These are phyloP conservation scores for Gossypium lobatum DNA, from an alignment of 441 rosid species.

Conservation along the genomic window DNA sequence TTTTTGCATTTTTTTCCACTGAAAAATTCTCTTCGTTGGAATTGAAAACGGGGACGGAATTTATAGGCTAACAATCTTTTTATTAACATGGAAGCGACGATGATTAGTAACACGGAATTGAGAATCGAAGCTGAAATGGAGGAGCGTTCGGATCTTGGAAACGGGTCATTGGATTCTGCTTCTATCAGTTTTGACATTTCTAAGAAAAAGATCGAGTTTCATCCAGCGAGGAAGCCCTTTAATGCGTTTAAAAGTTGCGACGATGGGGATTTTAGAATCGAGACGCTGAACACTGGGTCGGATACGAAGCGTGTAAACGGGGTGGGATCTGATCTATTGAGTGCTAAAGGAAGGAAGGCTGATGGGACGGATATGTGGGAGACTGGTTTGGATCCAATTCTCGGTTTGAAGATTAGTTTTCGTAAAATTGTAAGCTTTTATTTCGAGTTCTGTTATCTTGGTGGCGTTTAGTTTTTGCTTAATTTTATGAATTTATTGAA, in stretches of 20 bases:
- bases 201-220: conserved; percentile 51
- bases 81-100: conserved; percentile 25
- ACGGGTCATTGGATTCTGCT: conserved; percentile 37
- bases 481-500: neutral
- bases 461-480: neutral
- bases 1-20: neutral
- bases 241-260: conserved; percentile 28
- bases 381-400: conserved; percentile 59
- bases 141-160: conserved; percentile 20
- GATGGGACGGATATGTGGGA: conserved; percentile 49
- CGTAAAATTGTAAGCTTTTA: conserved; percentile 71
- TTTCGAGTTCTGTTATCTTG: neutral
- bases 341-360: conserved; percentile 28
- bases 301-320: conserved; percentile 20
- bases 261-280: conserved; percentile 56
- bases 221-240: conserved; percentile 54
- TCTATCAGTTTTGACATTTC: conserved; percentile 11
- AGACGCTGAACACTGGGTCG: conserved; percentile 56
- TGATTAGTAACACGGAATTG: conserved; percentile 17
- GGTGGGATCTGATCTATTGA: conserved; percentile 11
- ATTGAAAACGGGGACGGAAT: neutral
- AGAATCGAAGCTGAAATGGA: conserved; percentile 16
- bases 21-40: neutral
- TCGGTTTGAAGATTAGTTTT: conserved; percentile 46
- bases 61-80: neutral